Percentiles rank a stretch among this genome's conserved stretches.
Evolutionary conservation across 768 basidiomycete genomes (phyloP).

Genomic region (Dacryopinax spathularia): DNA sequence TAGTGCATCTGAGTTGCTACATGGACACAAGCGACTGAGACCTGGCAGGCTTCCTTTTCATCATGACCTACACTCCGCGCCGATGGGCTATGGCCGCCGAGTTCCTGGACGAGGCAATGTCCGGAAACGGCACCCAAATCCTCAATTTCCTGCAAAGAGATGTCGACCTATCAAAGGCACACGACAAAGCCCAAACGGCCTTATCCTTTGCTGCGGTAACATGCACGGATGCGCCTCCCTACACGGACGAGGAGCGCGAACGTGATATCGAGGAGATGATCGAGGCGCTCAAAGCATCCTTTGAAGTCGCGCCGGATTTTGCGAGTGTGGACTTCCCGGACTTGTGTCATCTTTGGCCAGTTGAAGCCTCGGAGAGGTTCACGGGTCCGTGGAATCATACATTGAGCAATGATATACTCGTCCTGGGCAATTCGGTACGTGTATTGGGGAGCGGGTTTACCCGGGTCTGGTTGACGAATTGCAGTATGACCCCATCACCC

Average conservation of each 20-base stretch:
- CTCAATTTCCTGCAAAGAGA: constrained; percentile 13
- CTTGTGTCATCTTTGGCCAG: constrained; percentile 17
- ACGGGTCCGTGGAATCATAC: constrained; percentile 16
- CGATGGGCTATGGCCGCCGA: constrained; percentile 16
- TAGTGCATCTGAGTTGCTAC: background rate
- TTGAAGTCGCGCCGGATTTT: background rate
- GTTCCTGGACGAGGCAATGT: constrained; percentile 16
- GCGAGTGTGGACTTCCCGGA: constrained; percentile 5
- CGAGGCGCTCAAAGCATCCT: constrained; percentile 13
- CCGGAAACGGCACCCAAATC: constrained; percentile 18
- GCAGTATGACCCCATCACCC: constrained; percentile 20
- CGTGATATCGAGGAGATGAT: constrained; percentile 16
- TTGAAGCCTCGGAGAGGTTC: constrained; percentile 11
- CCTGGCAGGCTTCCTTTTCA: constrained; percentile 11
- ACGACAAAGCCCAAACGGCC: constrained; percentile 11
- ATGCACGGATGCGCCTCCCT: constrained; percentile 21
- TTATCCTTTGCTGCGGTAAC: constrained; percentile 21
- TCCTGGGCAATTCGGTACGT: constrained; percentile 13
- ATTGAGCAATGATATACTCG: constrained; percentile 10
- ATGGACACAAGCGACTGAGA: background rate
- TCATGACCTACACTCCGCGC: constrained; percentile 14
- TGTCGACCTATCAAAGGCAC: constrained; percentile 10
- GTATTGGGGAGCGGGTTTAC: background rate
- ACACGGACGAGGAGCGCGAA: constrained; percentile 7
- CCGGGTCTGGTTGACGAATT: background rate